These are phyloP conservation scores for Colletotrichum sp. DNA, from an alignment of 2,329 filamentous ascomycete genomes.

Conservation along the genomic window DNA sequence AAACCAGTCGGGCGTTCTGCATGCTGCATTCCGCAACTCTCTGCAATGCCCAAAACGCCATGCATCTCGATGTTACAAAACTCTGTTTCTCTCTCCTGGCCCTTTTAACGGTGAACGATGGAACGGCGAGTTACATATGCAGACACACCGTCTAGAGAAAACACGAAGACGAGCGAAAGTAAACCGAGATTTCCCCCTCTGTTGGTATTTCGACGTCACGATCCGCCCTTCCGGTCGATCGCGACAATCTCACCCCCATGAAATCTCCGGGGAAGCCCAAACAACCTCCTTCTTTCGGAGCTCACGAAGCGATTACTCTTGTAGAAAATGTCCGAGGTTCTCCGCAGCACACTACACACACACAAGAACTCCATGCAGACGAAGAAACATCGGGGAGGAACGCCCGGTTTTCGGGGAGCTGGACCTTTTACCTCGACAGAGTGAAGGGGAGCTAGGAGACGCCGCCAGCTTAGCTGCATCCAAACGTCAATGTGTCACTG, in stretches of 20 bases:
- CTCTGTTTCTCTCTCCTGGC: background rate
- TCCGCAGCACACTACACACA: background rate
- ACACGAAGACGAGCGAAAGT: background rate
- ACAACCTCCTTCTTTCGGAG: background rate
- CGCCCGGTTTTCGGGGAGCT: background rate
- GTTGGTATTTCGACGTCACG: background rate
- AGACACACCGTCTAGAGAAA: background rate
- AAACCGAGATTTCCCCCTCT: background rate
- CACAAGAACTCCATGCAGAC: background rate
- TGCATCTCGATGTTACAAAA: background rate
- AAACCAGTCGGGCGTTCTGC: background rate
- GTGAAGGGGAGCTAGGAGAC: background rate
- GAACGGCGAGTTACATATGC: background rate
- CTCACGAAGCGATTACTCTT: background rate
- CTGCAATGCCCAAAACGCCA: background rate
- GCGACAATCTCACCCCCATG: background rate
- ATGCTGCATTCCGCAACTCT: constrained; percentile 3
- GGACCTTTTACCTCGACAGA: background rate
- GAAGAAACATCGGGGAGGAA: background rate
- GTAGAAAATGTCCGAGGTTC: background rate
- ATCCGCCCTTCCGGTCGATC: background rate
- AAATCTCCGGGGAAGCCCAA: background rate
- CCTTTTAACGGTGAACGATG: background rate
- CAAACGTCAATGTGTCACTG: background rate
- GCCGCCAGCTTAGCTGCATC: background rate